Conservation (phyloP, 75 land plant species). For the Cunninghamia lanceolata region DNA sequence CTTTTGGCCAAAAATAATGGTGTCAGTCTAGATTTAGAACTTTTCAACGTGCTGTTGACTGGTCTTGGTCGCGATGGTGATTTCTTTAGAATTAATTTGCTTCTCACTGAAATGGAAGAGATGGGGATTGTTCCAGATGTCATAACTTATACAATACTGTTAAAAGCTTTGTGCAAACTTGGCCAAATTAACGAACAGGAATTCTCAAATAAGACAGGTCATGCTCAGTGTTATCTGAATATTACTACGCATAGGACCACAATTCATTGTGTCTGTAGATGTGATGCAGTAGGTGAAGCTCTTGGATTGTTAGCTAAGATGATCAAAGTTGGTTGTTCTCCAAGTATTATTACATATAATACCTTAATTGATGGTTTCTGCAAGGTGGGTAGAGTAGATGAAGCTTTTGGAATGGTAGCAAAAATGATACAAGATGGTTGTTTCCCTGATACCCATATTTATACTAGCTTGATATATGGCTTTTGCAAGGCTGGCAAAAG, state of each 20-base stretch:
- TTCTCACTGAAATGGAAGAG: constrained; percentile 58
- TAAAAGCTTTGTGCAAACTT: background rate
- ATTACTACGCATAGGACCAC: constrained; percentile 38
- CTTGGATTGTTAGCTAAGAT: constrained; percentile 31
- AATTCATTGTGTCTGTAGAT: constrained; percentile 49
- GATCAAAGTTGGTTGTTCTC: constrained; percentile 12
- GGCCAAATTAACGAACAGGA: constrained; percentile 8
- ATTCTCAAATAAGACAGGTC: constrained; percentile 10
- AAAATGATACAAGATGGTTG: constrained; percentile 10
- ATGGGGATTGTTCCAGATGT: constrained; percentile 47
- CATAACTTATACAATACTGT: constrained; percentile 18
- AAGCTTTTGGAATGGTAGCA: background rate
- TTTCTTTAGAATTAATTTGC: constrained; percentile 33
- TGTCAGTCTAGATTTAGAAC: background rate
- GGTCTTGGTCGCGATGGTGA: constrained; percentile 44
- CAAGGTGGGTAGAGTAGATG: background rate
- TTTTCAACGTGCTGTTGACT: constrained; percentile 17
- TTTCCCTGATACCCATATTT: constrained; percentile 13
- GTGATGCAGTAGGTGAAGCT: constrained; percentile 27
- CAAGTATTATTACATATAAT: background rate
- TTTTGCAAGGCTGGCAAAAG: constrained; percentile 11
- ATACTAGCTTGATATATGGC: constrained; percentile 10
- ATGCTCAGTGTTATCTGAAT: background rate
- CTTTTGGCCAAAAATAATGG: constrained; percentile 20
- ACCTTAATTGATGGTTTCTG: background rate